Evolutionary conservation across 2,329 filamentous ascomycete genomes (phyloP).

Genomic region (Talaromyces sp.): DNA sequence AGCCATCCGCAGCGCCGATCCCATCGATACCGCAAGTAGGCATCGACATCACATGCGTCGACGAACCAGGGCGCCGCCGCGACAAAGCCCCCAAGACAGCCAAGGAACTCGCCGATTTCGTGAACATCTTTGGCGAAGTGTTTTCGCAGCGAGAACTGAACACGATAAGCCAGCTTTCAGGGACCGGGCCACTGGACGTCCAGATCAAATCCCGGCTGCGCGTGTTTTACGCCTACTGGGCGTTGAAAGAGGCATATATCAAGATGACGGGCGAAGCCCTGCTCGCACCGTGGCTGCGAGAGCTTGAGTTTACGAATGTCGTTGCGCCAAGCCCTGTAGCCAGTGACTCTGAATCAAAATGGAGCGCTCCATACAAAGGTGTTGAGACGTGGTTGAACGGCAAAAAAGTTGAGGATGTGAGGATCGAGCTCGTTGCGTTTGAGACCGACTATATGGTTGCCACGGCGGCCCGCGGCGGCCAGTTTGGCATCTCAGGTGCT

Average conservation of each 20-base stretch:
- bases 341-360: conserved; percentile 15
- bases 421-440: conserved; percentile 55
- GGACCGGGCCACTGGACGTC: conserved; percentile 28
- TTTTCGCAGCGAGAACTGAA: conserved; percentile 53
- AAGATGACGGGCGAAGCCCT: conserved; percentile 62
- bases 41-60: conserved; percentile 59
- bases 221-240: conserved; percentile 61
- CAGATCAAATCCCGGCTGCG: conserved; percentile 53
- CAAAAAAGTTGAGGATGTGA: conserved; percentile 45
- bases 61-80: conserved; percentile 45
- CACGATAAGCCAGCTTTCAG: conserved; percentile 45
- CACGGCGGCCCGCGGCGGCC: conserved; percentile 44
- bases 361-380: conserved; percentile 33
- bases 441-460: conserved; percentile 56
- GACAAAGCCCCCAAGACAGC: conserved; percentile 45
- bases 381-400: conserved; percentile 49
- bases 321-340: conserved; percentile 38
- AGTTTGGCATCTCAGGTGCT: conserved; percentile 22
- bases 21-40: conserved; percentile 42
- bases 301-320: conserved; percentile 58
- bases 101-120: conserved; percentile 51
- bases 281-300: conserved; percentile 55
- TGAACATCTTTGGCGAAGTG: conserved; percentile 56
- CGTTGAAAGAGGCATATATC: conserved; percentile 62
- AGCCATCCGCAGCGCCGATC: conserved; percentile 11